A percentile compares a stretch with the other conserved stretches of the same genome.
Evolutionary conservation across 305 asterid genomes (phyloP).

Genomic region (Fraxinus baroniana): DNA sequence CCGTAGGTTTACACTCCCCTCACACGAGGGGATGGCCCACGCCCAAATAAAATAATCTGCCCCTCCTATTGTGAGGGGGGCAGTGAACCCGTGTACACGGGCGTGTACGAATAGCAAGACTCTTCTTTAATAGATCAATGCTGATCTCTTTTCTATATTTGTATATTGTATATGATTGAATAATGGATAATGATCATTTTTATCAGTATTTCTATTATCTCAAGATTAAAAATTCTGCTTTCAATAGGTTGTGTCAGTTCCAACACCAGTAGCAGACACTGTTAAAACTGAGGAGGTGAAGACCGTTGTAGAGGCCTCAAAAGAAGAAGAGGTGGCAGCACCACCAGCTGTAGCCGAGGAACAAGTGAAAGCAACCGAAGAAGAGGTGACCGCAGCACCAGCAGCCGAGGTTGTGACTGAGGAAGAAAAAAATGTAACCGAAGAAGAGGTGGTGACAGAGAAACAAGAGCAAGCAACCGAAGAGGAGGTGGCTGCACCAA

Average conservation of each 20-base stretch:
- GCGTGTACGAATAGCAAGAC: too few species aligned
- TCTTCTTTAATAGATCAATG: too few species aligned
- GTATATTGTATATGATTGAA: background rate
- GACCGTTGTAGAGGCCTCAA: background rate
- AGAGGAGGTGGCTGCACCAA: conserved; percentile 21
- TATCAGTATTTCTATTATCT: background rate
- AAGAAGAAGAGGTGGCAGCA: background rate
- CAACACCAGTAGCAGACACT: background rate
- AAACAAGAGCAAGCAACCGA: conserved; percentile 18
- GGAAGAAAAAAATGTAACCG: conserved; percentile 19
- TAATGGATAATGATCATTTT: background rate
- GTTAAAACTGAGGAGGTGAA: conserved; percentile 3
- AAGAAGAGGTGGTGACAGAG: conserved; percentile 20
- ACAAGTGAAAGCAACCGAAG: conserved; percentile 10
- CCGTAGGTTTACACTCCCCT: too few species aligned
- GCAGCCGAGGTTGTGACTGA: background rate
- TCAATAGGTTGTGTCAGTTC: conserved; percentile 25
- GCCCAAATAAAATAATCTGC: too few species aligned
- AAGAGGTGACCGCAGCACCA: conserved; percentile 12
- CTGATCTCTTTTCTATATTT: background rate
- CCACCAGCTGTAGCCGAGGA: conserved; percentile 3
- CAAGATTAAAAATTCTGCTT: background rate
- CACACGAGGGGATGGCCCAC: too few species aligned
- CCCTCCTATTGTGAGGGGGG: too few species aligned
- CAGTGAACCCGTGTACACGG: too few species aligned